Percentiles rank a stretch among this genome's conserved stretches.
These are phyloP conservation scores for Pseudogymnoascus sp. DNA, from an alignment of 2,329 filamentous ascomycete genomes.

Conservation along the genomic window DNA sequence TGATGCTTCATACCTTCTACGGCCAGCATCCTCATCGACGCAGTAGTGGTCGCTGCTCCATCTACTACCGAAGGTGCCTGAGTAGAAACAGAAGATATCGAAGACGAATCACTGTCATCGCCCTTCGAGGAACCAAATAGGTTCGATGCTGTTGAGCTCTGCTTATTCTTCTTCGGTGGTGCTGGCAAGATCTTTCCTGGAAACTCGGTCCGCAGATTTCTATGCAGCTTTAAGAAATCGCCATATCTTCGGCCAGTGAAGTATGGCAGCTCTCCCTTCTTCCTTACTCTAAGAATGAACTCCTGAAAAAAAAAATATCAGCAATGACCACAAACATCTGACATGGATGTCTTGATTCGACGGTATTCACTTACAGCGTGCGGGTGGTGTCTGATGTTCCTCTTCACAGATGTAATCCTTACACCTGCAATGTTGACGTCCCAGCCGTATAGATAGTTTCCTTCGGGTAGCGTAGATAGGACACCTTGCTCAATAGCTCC, in stretches of 20 bases:
- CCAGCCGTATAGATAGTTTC: conserved; percentile 90
- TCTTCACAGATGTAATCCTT: conserved; percentile 68
- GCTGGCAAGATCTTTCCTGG: conserved; percentile 84
- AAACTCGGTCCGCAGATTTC: conserved; percentile 69
- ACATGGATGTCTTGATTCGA: background rate
- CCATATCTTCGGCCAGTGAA: conserved; percentile 82
- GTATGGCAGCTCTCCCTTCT: conserved; percentile 62
- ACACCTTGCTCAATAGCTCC: conserved; percentile 87
- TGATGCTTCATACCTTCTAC: conserved; percentile 32
- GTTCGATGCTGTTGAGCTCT: conserved; percentile 55
- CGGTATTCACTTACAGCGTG: conserved; percentile 59
- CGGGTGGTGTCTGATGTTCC: conserved; percentile 80
- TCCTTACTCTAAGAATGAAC: conserved; percentile 81
- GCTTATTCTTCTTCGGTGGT: conserved; percentile 86
- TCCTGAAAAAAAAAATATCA: conserved; percentile 45
- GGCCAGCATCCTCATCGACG: conserved; percentile 29
- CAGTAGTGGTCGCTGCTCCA: conserved; percentile 7
- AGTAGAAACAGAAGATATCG: conserved; percentile 48
- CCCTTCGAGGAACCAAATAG: conserved; percentile 44
- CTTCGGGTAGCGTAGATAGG: conserved; percentile 78
- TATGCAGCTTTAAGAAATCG: conserved; percentile 75
- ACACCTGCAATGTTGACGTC: conserved; percentile 93
- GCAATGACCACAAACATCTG: background rate
- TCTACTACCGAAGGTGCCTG: conserved; percentile 16
- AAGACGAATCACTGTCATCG: conserved; percentile 67